These are phyloP conservation scores for Starmerella davenportii DNA, from an alignment of 805 yeast genomes.

Conservation along the genomic window DNA sequence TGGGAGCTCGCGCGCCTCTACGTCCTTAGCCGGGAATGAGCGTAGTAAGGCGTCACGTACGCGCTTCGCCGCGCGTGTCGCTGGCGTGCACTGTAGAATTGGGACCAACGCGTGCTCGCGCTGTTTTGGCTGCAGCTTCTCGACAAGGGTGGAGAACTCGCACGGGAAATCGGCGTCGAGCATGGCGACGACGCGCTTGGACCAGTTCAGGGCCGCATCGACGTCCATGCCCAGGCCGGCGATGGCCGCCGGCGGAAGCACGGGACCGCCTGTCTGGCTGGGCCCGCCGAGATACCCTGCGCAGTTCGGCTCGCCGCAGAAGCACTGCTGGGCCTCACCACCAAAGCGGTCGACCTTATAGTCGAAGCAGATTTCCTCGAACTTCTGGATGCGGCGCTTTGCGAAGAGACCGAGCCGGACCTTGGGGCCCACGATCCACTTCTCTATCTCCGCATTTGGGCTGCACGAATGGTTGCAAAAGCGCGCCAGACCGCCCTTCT, in stretches of 20 bases:
- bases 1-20: slow-evolving; percentile 44
- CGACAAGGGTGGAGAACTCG: slow-evolving; percentile 27
- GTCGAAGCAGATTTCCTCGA: slow-evolving; percentile 84
- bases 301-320: slow-evolving; percentile 86
- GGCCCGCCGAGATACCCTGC: slow-evolving; percentile 90
- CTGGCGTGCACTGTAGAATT: neutral
- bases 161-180: slow-evolving; percentile 24
- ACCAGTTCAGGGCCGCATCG: slow-evolving; percentile 44
- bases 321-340: slow-evolving; percentile 82
- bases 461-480: slow-evolving; percentile 90
- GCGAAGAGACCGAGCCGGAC: slow-evolving; percentile 91
- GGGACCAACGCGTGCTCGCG: slow-evolving; percentile 35
- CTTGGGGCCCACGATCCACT: slow-evolving; percentile 89
- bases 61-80: neutral
- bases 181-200: slow-evolving; percentile 7
- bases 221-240: slow-evolving; percentile 63
- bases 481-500: slow-evolving; percentile 71
- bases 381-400: slow-evolving; percentile 45
- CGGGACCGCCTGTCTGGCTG: slow-evolving; percentile 84
- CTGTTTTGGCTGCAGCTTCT: slow-evolving; percentile 30
- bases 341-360: slow-evolving; percentile 95
- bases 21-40: slow-evolving; percentile 35
- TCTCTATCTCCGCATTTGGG: slow-evolving; percentile 89
- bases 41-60: slow-evolving; percentile 2
- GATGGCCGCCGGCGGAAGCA: slow-evolving; percentile 64